phyloP scores from a whole-genome alignment of 169 alveolate species.

The Cryptosporidium felis region DNA sequence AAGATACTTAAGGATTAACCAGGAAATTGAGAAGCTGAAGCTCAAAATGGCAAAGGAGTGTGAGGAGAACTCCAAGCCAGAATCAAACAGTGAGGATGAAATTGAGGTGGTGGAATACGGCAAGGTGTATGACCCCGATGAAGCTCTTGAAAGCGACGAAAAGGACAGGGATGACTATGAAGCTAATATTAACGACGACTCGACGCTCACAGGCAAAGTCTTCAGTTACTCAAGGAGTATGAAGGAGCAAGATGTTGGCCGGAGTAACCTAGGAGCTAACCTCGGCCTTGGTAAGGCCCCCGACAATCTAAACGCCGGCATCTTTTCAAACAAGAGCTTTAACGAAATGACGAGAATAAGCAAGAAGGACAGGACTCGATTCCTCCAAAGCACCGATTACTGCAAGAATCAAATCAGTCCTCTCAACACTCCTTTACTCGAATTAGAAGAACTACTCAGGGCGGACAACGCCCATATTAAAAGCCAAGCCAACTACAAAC shows the following conservation, averaged over 20 bases:
- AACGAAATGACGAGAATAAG: background rate
- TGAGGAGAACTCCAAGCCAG: conserved; percentile 4
- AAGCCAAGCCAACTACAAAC: background rate
- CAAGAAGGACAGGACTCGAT: conserved; percentile 23
- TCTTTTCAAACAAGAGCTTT: background rate
- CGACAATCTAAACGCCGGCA: background rate
- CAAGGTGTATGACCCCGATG: conserved; percentile 9
- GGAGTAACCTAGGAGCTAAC: too few relatives aligned
- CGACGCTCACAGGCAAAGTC: background rate
- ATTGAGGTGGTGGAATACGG: conserved; percentile 12
- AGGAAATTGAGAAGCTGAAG: conserved; percentile 83
- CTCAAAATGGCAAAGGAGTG: conserved; percentile 76
- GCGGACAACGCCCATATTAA: background rate
- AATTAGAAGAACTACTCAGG: conserved; percentile 14
- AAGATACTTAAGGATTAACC: conserved; percentile 81
- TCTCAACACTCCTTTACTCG: conserved; percentile 34
- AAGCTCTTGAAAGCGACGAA: background rate
- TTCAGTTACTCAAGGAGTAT: background rate
- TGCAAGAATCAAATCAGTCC: conserved; percentile 13
- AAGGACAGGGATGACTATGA: background rate
- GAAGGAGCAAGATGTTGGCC: too few relatives aligned
- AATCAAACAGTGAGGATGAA: background rate
- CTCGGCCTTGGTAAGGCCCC: background rate
- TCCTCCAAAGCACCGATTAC: conserved; percentile 13
- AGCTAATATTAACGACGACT: background rate